A percentile compares a stretch with the other conserved stretches of the same genome.
These are phyloP conservation scores for Termitomyces eurrhizus DNA, from an alignment of 768 basidiomycete species.

Conservation along the genomic window DNA sequence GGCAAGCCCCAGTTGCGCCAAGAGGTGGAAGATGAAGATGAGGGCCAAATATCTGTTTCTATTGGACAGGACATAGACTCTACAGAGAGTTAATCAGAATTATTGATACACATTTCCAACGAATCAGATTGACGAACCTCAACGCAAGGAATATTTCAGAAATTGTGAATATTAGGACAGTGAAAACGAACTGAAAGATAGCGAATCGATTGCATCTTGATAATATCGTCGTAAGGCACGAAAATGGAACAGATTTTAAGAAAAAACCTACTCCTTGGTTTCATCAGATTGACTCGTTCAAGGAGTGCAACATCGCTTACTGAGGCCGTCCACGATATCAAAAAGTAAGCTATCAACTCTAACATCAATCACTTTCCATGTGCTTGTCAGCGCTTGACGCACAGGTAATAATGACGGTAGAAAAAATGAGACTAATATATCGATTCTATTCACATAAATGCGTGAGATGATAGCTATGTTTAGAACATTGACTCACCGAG, in stretches of 20 bases:
- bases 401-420: conserved; percentile 13
- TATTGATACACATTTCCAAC: neutral
- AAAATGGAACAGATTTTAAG: neutral
- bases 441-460: conserved; percentile 15
- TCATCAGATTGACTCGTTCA: neutral
- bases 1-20: conserved; percentile 13
- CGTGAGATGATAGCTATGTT: conserved; percentile 7
- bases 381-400: neutral
- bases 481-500: conserved; percentile 6
- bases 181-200: conserved; percentile 14
- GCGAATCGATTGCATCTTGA: conserved; percentile 16
- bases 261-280: conserved; percentile 7
- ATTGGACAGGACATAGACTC: conserved; percentile 15
- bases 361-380: neutral
- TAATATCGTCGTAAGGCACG: neutral
- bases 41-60: conserved; percentile 12
- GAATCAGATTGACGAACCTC: conserved; percentile 9
- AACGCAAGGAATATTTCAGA: conserved; percentile 17
- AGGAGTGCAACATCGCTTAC: neutral
- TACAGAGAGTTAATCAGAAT: neutral
- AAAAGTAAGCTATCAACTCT: conserved; percentile 11
- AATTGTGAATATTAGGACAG: conserved; percentile 15
- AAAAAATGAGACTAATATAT: conserved; percentile 16
- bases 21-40: conserved; percentile 10
- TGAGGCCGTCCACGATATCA: conserved; percentile 5